Percentiles rank a stretch among this genome's conserved stretches.
Evolutionary conservation across 768 basidiomycete genomes (phyloP).

Genomic region (Boletales sp.): DNA sequence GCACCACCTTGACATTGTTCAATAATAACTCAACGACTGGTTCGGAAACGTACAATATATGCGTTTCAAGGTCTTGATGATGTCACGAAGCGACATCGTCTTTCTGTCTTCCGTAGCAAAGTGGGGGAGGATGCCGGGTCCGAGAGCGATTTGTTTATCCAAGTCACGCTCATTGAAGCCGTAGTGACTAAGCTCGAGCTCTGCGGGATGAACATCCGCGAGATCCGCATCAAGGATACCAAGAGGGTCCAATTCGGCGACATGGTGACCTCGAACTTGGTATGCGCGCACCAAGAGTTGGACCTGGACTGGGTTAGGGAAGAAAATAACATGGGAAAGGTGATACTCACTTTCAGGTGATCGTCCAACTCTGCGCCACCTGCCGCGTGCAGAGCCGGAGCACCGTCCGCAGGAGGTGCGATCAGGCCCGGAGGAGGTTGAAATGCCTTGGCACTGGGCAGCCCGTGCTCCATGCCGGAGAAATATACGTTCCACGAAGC

Average conservation of each 20-base stretch:
- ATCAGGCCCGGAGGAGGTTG: slow-evolving; percentile 75
- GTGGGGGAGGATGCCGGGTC: slow-evolving; percentile 94
- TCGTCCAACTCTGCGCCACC: slow-evolving; percentile 82
- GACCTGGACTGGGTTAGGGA: slow-evolving; percentile 48
- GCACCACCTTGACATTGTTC: slow-evolving; percentile 59
- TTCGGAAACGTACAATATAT: slow-evolving; percentile 78
- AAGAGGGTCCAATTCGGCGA: slow-evolving; percentile 93
- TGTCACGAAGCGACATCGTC: slow-evolving; percentile 86
- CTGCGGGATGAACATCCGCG: slow-evolving; percentile 71
- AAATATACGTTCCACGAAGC: slow-evolving; percentile 95
- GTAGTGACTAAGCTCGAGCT: slow-evolving; percentile 91
- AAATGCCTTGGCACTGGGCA: slow-evolving; percentile 78
- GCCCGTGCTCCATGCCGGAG: slow-evolving; percentile 84
- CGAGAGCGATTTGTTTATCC: slow-evolving; percentile 90
- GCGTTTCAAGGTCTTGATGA: slow-evolving; percentile 84
- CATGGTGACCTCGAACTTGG: slow-evolving; percentile 97
- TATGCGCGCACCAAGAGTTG: slow-evolving; percentile 98
- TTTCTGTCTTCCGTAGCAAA: slow-evolving; percentile 85
- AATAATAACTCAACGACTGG: not conserved
- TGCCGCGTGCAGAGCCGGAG: slow-evolving; percentile 65
- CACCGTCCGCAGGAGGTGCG: slow-evolving; percentile 71
- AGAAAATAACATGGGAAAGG: not conserved
- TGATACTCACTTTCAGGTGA: slow-evolving; percentile 76
- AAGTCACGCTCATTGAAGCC: slow-evolving; percentile 94
- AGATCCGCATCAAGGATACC: slow-evolving; percentile 91